These are phyloP conservation scores for Rhizophagus sp. DNA, from an alignment of 192 early-diverging fungal genomes.

Conservation along the genomic window DNA sequence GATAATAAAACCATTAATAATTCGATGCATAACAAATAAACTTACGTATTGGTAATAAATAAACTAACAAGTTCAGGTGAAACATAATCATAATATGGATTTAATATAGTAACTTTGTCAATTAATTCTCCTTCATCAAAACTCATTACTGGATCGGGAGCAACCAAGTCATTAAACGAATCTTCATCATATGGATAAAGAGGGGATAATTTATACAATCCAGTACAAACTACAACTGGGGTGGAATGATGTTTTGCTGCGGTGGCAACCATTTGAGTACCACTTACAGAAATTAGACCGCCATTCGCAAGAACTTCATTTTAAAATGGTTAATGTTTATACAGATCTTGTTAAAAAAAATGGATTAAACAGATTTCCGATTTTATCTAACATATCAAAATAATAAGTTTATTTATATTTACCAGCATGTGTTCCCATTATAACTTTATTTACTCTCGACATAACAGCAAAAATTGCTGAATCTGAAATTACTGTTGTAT, in stretches of 20 bases:
- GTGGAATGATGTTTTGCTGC: conserved; percentile 92
- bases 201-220: conserved; percentile 87
- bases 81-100: conserved; percentile 92
- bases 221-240: conserved; percentile 90
- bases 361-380: no score
- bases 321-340: no score
- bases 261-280: conserved; percentile 79
- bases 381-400: not conserved
- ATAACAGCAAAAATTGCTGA: conserved; percentile 96
- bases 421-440: conserved; percentile 88
- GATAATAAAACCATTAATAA: not conserved
- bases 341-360: no score
- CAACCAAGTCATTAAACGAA: conserved; percentile 72
- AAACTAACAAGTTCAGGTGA: conserved; percentile 86
- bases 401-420: conserved; percentile 18
- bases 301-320: conserved; percentile 86
- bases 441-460: conserved; percentile 97
- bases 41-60: conserved; percentile 87
- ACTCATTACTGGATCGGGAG: conserved; percentile 79
- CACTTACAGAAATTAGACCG: conserved; percentile 80
- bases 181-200: conserved; percentile 89
- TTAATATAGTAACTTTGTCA: conserved; percentile 77
- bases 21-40: conserved; percentile 34
- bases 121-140: conserved; percentile 82
- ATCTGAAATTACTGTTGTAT: conserved; percentile 89